Evolutionary conservation across 2,329 filamentous ascomycete species (phyloP), one percentile per base, ranked within the genome.

Genomic region (Teratosphaeriaceae sp.): DNA sequence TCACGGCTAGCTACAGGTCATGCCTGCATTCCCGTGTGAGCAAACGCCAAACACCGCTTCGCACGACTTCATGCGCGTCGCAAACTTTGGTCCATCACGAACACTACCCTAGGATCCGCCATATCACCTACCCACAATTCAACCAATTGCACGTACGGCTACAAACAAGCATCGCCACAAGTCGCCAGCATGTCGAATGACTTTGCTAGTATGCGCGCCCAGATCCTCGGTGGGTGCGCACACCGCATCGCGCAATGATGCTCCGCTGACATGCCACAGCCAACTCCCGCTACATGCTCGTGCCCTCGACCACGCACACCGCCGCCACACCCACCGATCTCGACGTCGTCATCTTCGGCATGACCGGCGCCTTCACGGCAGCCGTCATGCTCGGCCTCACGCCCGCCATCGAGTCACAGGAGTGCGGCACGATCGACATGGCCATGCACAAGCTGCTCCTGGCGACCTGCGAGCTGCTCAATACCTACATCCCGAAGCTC

Each of bases 381-480:
- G 49, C 52, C 11, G 49, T 52, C 46, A 47, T 53, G 45, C 20
- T 49, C 15, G 48, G 53, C 16, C 35, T 52, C 42, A 51, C 39
- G 5, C 51, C 56, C 3, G 53, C 52, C 15, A 50, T 57, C 42
- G 53, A 58, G 43, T 52, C 52, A 12, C 45, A 42, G 2, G 22
- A 45, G 3, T 43, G 36, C 12, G 24, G 33, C 11, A 47, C 49
- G 2, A 50, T 52, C 4, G 54, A 57, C 27, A 20, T 43, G 3
- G 53, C 56, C 9, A 24, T 56, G 34, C 45, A 49, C 44, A 55
- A 55, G 48, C 48, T 57, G 6, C 44, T 56, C 4, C 21, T 43
- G 7, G 51, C 56, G 6, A 55, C 54, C 13, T 49, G 48, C 36
- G 54, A 57, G 49, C 24, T 58, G 20, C 47, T 58, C 23, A 42